phyloP scores from a whole-genome alignment of 2,329 filamentous ascomycete genomes.

The Stemphylium beticola region DNA sequence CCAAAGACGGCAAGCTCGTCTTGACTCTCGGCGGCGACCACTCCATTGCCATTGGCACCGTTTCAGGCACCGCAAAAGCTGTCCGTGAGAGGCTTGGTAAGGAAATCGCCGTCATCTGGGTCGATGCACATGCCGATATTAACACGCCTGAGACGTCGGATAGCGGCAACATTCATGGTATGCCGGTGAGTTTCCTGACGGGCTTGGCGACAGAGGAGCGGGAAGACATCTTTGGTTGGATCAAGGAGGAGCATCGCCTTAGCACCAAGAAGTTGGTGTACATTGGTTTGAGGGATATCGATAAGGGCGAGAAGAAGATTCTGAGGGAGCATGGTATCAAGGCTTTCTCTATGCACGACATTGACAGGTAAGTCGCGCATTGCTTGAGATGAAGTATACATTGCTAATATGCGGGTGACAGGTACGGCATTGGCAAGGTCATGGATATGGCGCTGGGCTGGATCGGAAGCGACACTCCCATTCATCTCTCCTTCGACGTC shows the following conservation, averaged over 20 bases:
- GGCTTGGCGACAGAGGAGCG: conserved; percentile 79
- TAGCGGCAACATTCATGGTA: conserved; percentile 95
- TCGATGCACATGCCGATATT: conserved; percentile 97
- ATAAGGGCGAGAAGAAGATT: conserved; percentile 91
- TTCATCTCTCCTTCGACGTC: conserved; percentile 96
- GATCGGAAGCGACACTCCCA: conserved; percentile 92
- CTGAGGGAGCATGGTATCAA: conserved; percentile 87
- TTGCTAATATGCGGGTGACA: conserved; percentile 40
- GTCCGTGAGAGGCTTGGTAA: conserved; percentile 79
- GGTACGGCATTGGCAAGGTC: conserved; percentile 90
- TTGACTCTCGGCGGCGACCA: conserved; percentile 96
- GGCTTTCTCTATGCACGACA: conserved; percentile 98
- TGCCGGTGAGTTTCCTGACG: conserved; percentile 92
- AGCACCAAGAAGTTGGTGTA: conserved; percentile 90
- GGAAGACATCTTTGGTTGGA: conserved; percentile 87
- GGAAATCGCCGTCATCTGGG: conserved; percentile 96
- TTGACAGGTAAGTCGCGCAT: conserved; percentile 72
- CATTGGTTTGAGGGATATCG: conserved; percentile 92
- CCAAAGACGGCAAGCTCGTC: conserved; percentile 81
- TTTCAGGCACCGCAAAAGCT: conserved; percentile 85
- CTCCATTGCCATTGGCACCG: conserved; percentile 92
- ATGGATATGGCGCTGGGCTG: conserved; percentile 98
- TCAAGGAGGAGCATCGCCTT: conserved; percentile 72
- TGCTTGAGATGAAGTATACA: background rate
- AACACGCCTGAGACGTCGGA: conserved; percentile 91